These are phyloP conservation scores for Lipomyces starkeyi DNA, from an alignment of 805 yeast genomes.

Conservation along the genomic window DNA sequence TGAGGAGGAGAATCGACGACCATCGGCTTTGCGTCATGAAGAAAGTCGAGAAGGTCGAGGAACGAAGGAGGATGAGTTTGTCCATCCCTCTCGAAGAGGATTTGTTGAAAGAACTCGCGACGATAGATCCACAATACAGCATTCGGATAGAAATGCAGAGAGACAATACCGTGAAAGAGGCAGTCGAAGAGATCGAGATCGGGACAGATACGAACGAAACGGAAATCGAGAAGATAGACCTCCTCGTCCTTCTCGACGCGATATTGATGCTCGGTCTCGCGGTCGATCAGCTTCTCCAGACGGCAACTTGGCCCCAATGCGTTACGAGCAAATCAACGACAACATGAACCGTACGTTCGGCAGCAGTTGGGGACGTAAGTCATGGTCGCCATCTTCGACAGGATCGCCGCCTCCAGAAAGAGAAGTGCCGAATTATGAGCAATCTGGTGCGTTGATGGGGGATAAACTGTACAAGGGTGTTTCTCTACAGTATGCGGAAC, in stretches of 20 bases:
- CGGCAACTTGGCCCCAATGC: constrained; percentile 6
- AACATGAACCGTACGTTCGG: constrained; percentile 11
- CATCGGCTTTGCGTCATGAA: not conserved
- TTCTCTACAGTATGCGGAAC: constrained; percentile 38
- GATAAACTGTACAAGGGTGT: constrained; percentile 35
- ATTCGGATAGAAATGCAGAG: not conserved
- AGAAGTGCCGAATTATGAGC: constrained; percentile 33
- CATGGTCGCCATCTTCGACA: not conserved
- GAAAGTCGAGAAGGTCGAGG: constrained; percentile 5
- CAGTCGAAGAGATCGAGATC: not conserved
- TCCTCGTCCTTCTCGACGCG: constrained; percentile 4
- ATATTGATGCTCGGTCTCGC: constrained; percentile 6
- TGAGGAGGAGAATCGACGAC: not conserved
- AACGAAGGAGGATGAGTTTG: not conserved
- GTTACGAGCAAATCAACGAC: constrained; percentile 17
- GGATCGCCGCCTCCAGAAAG: constrained; percentile 17
- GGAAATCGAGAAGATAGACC: not conserved
- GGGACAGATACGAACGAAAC: not conserved
- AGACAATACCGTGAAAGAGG: not conserved
- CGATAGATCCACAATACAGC: not conserved
- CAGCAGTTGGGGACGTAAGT: not conserved
- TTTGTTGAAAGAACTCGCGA: not conserved
- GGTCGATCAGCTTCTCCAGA: not conserved
- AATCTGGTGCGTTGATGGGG: constrained; percentile 35
- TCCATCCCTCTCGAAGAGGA: constrained; percentile 9